Evolutionary conservation across 306 rosid genomes (phyloP).

Genomic region (Cucumis hystrix): DNA sequence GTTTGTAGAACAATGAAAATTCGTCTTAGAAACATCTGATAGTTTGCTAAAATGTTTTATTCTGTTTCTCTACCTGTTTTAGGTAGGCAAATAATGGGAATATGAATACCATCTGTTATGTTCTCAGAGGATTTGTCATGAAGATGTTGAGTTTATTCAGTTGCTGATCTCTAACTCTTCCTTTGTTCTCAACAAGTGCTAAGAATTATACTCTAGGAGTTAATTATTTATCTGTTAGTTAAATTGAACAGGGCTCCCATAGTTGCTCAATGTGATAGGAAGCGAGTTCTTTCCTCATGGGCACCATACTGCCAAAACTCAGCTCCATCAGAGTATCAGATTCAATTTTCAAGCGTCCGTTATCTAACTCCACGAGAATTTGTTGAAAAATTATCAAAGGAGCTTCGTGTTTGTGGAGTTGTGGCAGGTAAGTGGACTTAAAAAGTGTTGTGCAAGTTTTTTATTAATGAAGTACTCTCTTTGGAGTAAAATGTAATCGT

Average conservation of each 20-base stretch:
- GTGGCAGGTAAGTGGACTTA: constrained; percentile 53
- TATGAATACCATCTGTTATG: not conserved
- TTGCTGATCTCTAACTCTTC: not conserved
- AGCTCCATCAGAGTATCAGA: constrained; percentile 56
- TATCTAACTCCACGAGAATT: constrained; percentile 69
- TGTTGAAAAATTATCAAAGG: constrained; percentile 67
- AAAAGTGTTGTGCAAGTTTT: not conserved
- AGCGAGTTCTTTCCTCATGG: constrained; percentile 78
- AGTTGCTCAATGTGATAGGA: constrained; percentile 81
- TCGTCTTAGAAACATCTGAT: not conserved
- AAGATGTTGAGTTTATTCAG: not conserved
- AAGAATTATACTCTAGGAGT: not conserved
- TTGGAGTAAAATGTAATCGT: not conserved
- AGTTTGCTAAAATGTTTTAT: not conserved
- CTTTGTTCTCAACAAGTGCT: not conserved
- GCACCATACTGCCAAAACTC: constrained; percentile 46
- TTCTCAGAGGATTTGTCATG: not conserved
- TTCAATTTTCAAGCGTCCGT: constrained; percentile 72
- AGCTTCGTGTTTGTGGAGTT: constrained; percentile 70
- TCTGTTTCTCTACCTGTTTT: not conserved
- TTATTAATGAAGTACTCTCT: not conserved
- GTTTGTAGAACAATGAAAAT: not conserved
- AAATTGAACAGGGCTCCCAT: constrained; percentile 62
- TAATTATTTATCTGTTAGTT: constrained; percentile 3
- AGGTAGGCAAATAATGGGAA: not conserved